These are phyloP conservation scores for Candolleomyces efflorescens DNA, from an alignment of 768 basidiomycete genomes.

Conservation along the genomic window DNA sequence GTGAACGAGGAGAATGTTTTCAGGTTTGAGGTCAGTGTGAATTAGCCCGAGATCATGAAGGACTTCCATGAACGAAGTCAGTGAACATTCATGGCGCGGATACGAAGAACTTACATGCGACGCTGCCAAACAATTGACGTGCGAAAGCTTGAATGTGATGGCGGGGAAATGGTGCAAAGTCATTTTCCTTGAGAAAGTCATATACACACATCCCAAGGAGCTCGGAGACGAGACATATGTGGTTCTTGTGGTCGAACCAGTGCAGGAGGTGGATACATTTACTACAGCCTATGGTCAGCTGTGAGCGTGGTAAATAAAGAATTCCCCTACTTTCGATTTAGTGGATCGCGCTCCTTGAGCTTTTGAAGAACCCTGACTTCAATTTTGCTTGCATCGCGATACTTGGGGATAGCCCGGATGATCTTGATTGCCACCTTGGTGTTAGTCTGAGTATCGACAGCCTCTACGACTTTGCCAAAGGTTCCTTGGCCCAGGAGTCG, in stretches of 20 bases:
- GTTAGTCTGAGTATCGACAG: constrained; percentile 72
- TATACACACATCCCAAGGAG: constrained; percentile 97
- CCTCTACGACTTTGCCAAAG: constrained; percentile 98
- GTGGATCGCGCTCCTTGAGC: constrained; percentile 84
- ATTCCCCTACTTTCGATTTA: constrained; percentile 78
- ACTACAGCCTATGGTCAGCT: constrained; percentile 40
- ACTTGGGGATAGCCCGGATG: constrained; percentile 97
- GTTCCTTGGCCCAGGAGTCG: constrained; percentile 93
- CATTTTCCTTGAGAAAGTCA: constrained; percentile 98
- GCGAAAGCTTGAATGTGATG: constrained; percentile 97
- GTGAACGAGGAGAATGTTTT: constrained; percentile 93
- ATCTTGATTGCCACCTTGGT: constrained; percentile 95
- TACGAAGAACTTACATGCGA: constrained; percentile 70
- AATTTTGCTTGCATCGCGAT: constrained; percentile 97
- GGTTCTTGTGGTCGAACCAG: constrained; percentile 96
- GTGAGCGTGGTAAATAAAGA: constrained; percentile 17
- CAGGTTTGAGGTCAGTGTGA: constrained; percentile 98
- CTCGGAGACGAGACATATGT: constrained; percentile 96
- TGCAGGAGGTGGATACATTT: constrained; percentile 97
- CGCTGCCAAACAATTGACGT: constrained; percentile 83
- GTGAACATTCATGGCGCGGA: constrained; percentile 11
- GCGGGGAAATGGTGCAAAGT: constrained; percentile 94
- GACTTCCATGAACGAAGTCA: constrained; percentile 46
- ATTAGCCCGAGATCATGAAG: constrained; percentile 87
- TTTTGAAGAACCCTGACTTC: constrained; percentile 93